Evolutionary conservation across 345 rosid species (phyloP).

Genomic region (Dipteronia sinensis): DNA sequence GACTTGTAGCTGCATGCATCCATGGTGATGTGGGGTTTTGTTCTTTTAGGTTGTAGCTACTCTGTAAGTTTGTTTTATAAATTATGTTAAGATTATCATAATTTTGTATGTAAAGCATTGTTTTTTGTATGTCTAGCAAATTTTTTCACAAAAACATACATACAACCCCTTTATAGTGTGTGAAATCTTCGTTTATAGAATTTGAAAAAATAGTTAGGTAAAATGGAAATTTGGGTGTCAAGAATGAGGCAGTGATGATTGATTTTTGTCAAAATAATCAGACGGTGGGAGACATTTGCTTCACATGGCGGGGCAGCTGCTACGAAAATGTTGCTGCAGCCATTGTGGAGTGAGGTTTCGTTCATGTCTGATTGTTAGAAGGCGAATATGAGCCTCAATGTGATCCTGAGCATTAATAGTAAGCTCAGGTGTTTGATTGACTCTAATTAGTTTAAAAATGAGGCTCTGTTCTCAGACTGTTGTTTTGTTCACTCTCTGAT

Average conservation of each 20-base stretch:
- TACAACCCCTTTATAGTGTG: too few relatives aligned
- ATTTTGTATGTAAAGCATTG: too few relatives aligned
- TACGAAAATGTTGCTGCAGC: conserved; percentile 6
- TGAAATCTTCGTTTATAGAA: too few relatives aligned
- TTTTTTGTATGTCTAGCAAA: too few relatives aligned
- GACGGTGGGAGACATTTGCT: not conserved
- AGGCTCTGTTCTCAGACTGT: not conserved
- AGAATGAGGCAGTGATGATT: conserved; percentile 17
- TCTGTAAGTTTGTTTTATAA: too few relatives aligned
- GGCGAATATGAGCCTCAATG: conserved; percentile 19
- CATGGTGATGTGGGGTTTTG: not conserved
- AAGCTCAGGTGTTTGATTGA: too few relatives aligned
- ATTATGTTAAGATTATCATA: too few relatives aligned
- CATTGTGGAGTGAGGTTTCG: not conserved
- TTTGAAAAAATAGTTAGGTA: too few relatives aligned
- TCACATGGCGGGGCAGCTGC: conserved; percentile 17
- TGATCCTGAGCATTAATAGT: too few relatives aligned
- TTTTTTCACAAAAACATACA: too few relatives aligned
- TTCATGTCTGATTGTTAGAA: not conserved
- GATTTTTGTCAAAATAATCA: not conserved
- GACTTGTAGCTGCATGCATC: conserved; percentile 7
- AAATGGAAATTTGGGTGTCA: not conserved
- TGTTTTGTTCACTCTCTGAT: not conserved
- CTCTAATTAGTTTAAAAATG: not conserved
- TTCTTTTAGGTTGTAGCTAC: not conserved